Percentiles rank a stretch among this genome's conserved stretches.
phyloP scores from a whole-genome alignment of 306 rosid species.

The Begonia fuchsioides region DNA sequence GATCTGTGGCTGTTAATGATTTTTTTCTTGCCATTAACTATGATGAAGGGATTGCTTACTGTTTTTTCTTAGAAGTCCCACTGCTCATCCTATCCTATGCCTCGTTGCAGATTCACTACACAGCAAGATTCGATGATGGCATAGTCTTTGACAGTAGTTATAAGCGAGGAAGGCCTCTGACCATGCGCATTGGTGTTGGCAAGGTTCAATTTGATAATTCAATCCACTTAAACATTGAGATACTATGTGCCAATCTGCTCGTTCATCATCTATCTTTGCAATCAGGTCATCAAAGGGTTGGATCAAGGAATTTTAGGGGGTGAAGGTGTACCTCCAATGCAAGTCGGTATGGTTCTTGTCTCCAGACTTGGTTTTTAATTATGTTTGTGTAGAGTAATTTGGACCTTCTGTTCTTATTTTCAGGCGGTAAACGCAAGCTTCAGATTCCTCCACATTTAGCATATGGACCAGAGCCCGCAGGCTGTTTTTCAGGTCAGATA shows the following conservation, averaged over 20 bases:
- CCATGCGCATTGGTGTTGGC: slow-evolving; percentile 90
- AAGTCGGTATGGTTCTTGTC: slow-evolving; percentile 41
- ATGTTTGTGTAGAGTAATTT: no score
- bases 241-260: no score
- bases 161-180: slow-evolving; percentile 81
- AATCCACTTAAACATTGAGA: no score
- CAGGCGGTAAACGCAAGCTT: slow-evolving; percentile 87
- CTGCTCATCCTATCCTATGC: no score
- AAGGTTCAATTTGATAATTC: slow-evolving; percentile 30
- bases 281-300: slow-evolving; percentile 63
- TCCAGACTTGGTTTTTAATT: neutral
- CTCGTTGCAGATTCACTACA: slow-evolving; percentile 56
- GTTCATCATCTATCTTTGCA: no score
- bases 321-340: slow-evolving; percentile 95
- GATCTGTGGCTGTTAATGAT: no score
- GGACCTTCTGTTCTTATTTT: slow-evolving; percentile 5
- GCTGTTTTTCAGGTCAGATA: slow-evolving; percentile 79
- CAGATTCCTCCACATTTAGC: slow-evolving; percentile 76
- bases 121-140: slow-evolving; percentile 78
- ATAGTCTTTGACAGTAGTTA: slow-evolving; percentile 86
- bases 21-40: no score
- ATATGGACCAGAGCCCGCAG: slow-evolving; percentile 97
- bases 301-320: slow-evolving; percentile 95
- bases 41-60: no score
- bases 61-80: no score